phyloP scores from a whole-genome alignment of 2,329 filamentous ascomycete genomes.

The Pyrenophora graminea region DNA sequence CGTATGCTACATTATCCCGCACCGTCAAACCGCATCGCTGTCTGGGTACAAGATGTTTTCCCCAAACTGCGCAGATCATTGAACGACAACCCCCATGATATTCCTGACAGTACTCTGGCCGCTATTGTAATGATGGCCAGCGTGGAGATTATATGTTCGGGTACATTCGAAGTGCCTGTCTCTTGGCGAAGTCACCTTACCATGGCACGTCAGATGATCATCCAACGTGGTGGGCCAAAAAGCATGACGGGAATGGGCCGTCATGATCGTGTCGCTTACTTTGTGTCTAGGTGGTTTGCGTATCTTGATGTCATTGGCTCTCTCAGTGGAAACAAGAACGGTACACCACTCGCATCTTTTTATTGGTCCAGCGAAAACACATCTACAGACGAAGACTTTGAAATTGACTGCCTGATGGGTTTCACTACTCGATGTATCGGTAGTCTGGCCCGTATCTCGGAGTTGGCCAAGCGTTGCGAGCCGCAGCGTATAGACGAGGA shows the following conservation, averaged over 20 bases:
- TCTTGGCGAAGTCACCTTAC: slow-evolving; percentile 80
- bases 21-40: slow-evolving; percentile 75
- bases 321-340: slow-evolving; percentile 62
- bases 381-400: slow-evolving; percentile 63
- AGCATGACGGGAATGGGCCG: slow-evolving; percentile 58
- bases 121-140: slow-evolving; percentile 85
- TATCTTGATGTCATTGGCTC: slow-evolving; percentile 81
- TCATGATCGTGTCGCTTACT: slow-evolving; percentile 64
- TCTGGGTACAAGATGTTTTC: slow-evolving; percentile 80
- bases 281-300: slow-evolving; percentile 80
- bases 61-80: slow-evolving; percentile 71
- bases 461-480: slow-evolving; percentile 71
- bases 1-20: slow-evolving; percentile 74
- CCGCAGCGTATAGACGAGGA: slow-evolving; percentile 63
- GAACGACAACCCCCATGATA: slow-evolving; percentile 51
- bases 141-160: slow-evolving; percentile 80
- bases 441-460: slow-evolving; percentile 72
- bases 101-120: slow-evolving; percentile 74
- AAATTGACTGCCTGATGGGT: slow-evolving; percentile 80
- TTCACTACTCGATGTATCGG: slow-evolving; percentile 74
- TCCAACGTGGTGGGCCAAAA: slow-evolving; percentile 65
- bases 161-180: slow-evolving; percentile 78
- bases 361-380: slow-evolving; percentile 53
- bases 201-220: slow-evolving; percentile 75
- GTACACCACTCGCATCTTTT: slow-evolving; percentile 47